Evolutionary conservation across 2,329 filamentous ascomycete species (phyloP), one percentile per base, ranked within the genome.

Genomic region (Ascochyta fabae): DNA sequence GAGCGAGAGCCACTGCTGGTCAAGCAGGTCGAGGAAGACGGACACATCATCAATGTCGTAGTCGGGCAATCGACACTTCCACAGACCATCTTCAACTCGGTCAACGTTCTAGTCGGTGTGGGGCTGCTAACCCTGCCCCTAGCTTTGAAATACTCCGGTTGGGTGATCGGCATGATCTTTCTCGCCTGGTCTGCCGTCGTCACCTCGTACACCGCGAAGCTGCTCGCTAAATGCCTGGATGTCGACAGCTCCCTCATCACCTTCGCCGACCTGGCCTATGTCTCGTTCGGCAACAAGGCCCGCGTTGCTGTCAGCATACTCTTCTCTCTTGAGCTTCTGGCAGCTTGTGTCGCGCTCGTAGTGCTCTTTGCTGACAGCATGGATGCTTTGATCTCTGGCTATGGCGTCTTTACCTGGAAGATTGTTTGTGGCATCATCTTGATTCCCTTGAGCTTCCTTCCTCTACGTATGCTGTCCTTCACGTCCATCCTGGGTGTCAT

Each of bases 281-380:
- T 96, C 64, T 93, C 92, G 19, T 97, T 96, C 74, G 94, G 94
- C 8, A 85, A 87, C 15, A 88, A 85, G 54, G 94, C 92, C 33
- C 88, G 94, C 33, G 80, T 96, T 31, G 84, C 89, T 27, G 94
- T 91, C 7, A 96, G 92, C 59, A 80, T 96, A 0, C 81, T 98
- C 15, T 98, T 98, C 77, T 92, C 88, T 10, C 74, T 98, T 39
- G 94, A 98, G 75, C 83, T 98, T 24, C 77, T 96, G 29, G 93
- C 90, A 7, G 91, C 92, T 22, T 96, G 91, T 70, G 93, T 98
- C 27, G 94, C 94, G 3, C 82, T 96, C 3, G 85, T 96, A 29
- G 91, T 96, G 19, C 84, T 97, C n/a, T 98, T 98, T 74, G 91
- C 91, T n/a, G 95, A 98, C 77, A 96, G 91, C 40, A 82, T 98